Conservation (phyloP, 331 rosid genomes). For the Prunus yedoensis region DNA sequence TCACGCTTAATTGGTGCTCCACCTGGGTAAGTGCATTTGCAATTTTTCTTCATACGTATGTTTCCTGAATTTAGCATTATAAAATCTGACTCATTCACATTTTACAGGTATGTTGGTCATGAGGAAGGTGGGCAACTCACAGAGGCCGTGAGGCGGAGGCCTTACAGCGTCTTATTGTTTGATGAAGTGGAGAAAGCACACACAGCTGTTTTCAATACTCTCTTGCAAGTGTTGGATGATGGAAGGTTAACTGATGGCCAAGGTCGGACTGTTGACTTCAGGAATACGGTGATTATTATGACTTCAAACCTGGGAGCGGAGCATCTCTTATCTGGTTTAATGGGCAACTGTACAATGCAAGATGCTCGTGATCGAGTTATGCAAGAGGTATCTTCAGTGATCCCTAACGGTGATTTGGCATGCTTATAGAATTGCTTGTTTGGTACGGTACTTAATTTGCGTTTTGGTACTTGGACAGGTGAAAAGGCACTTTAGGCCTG, state of each 20-base stretch:
- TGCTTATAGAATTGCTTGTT: too few species aligned
- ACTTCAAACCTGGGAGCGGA: constrained; percentile 95
- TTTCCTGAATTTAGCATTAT: background rate
- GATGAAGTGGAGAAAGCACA: constrained; percentile 98
- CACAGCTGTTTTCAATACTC: constrained; percentile 74
- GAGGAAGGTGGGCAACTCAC: constrained; percentile 98
- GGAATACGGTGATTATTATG: constrained; percentile 86
- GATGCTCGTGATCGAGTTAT: constrained; percentile 70
- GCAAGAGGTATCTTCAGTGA: constrained; percentile 53
- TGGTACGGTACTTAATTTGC: background rate
- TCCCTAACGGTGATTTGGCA: background rate
- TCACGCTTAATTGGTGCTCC: constrained; percentile 92
- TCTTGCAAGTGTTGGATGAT: constrained; percentile 85
- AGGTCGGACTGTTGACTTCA: constrained; percentile 87
- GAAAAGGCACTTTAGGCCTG: constrained; percentile 77
- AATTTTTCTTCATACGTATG: background rate
- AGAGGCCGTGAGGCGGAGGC: constrained; percentile 89
- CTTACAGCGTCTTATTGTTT: constrained; percentile 78
- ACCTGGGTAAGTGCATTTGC: constrained; percentile 67
- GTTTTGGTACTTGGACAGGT: constrained; percentile 37
- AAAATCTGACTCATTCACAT: background rate
- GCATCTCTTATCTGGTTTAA: constrained; percentile 68
- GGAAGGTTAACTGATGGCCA: constrained; percentile 92
- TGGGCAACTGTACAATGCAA: constrained; percentile 75
- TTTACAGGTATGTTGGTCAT: constrained; percentile 74